Evolutionary conservation across 2,329 filamentous ascomycete genomes (phyloP).

Genomic region (Alternaria arborescens): DNA sequence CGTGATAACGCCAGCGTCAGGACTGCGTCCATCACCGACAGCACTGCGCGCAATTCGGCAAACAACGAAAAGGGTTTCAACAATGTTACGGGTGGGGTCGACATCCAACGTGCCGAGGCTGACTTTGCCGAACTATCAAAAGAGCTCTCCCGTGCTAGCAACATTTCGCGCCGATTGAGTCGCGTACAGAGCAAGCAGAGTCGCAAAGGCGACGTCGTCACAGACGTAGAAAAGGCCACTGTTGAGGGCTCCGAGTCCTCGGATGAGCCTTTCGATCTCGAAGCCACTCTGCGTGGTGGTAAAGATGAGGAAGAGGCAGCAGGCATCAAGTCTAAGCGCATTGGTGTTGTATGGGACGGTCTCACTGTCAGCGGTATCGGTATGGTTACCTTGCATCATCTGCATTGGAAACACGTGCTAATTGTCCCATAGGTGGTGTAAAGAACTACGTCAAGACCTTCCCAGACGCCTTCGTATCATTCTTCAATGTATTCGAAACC

Average conservation of each 20-base stretch:
- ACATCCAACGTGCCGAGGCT: conserved; percentile 72
- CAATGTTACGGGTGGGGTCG: conserved; percentile 54
- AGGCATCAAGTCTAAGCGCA: conserved; percentile 80
- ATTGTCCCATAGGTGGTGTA: conserved; percentile 57
- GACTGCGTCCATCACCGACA: conserved; percentile 33
- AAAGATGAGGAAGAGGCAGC: conserved; percentile 75
- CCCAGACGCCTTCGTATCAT: conserved; percentile 77
- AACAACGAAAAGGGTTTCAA: conserved; percentile 31
- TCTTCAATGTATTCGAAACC: conserved; percentile 77
- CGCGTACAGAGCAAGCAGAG: conserved; percentile 58
- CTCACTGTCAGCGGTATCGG: conserved; percentile 79
- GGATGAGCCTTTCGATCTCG: conserved; percentile 73
- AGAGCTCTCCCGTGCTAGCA: conserved; percentile 54
- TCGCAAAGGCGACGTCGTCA: conserved; percentile 41
- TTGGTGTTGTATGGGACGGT: conserved; percentile 77
- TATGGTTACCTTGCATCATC: conserved; percentile 4
- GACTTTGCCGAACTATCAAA: conserved; percentile 73
- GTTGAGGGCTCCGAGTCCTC: conserved; percentile 43
- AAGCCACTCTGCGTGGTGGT: conserved; percentile 75
- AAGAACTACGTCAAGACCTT: conserved; percentile 79
- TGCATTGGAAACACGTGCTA: conserved; percentile 4
- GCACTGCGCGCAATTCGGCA: conserved; percentile 32
- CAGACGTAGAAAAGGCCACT: conserved; percentile 68
- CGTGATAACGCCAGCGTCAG: conserved; percentile 29
- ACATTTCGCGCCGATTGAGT: conserved; percentile 49